These are phyloP conservation scores for Cardamine chenopodiifolia DNA, from an alignment of 345 rosid genomes.

Conservation along the genomic window DNA sequence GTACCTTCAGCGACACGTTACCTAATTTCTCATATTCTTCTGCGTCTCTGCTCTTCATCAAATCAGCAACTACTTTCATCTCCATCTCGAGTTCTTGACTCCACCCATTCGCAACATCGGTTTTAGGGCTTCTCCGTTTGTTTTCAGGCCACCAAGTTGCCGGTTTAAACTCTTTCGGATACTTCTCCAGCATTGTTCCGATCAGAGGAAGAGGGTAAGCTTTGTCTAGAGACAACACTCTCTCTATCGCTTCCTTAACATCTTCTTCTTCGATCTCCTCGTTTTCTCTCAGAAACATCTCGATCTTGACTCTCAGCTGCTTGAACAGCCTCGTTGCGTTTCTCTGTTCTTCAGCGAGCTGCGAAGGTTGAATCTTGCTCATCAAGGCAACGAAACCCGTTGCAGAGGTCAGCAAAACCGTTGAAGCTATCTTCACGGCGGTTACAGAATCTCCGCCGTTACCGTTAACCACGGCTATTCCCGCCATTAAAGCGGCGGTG, in stretches of 20 bases:
- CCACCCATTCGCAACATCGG: constrained; percentile 35
- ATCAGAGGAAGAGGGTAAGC: constrained; percentile 54
- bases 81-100: constrained; percentile 45
- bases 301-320: constrained; percentile 42
- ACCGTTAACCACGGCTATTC: constrained; percentile 44
- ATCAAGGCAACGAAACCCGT: constrained; percentile 49
- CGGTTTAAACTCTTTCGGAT: constrained; percentile 39
- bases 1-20: constrained; percentile 37
- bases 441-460: constrained; percentile 38
- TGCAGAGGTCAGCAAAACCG: constrained; percentile 49
- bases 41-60: constrained; percentile 51
- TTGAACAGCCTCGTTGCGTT: constrained; percentile 51
- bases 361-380: constrained; percentile 67
- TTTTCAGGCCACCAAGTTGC: constrained; percentile 51
- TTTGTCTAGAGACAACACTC: constrained; percentile 48
- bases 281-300: constrained; percentile 33
- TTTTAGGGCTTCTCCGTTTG: neutral
- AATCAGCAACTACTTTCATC: constrained; percentile 45
- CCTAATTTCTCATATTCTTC: constrained; percentile 54
- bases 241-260: constrained; percentile 48
- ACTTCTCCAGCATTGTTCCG: constrained; percentile 47
- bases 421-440: constrained; percentile 52
- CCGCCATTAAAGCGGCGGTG: constrained; percentile 60
- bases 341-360: constrained; percentile 62
- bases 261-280: constrained; percentile 24